Percentiles rank a stretch among this genome's conserved stretches.
Evolutionary conservation across 768 basidiomycete species (phyloP).

Genomic region (Omphalotus guepiniiformis): DNA sequence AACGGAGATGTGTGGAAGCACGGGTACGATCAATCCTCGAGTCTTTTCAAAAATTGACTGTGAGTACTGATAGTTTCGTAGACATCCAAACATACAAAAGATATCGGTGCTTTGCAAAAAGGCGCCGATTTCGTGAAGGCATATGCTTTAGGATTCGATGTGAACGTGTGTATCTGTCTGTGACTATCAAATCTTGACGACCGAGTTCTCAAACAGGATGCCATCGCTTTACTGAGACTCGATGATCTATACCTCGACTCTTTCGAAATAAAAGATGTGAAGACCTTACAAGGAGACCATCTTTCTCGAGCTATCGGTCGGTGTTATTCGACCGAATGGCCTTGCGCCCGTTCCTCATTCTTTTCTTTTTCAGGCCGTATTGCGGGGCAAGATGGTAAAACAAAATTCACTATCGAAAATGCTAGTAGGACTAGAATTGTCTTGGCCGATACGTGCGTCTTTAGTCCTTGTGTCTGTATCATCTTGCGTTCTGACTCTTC

Average conservation of each 20-base stretch:
- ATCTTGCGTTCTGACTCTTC: constrained; percentile 8
- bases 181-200: background rate
- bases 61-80: constrained; percentile 18
- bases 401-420: constrained; percentile 98
- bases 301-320: constrained; percentile 93
- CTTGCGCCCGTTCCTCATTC: background rate
- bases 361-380: constrained; percentile 67
- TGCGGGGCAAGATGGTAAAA: constrained; percentile 98
- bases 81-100: constrained; percentile 95
- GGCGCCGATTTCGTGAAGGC: constrained; percentile 98
- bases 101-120: constrained; percentile 90
- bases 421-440: constrained; percentile 96
- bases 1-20: constrained; percentile 84
- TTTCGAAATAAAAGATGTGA: constrained; percentile 99
- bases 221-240: constrained; percentile 89
- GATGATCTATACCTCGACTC: constrained; percentile 98
- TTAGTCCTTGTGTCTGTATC: background rate
- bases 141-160: constrained; percentile 90
- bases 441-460: constrained; percentile 88
- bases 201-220: constrained; percentile 53
- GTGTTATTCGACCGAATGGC: background rate
- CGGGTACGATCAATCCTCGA: constrained; percentile 53
- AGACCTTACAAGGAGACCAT: constrained; percentile 96
- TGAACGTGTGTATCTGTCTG: constrained; percentile 54
- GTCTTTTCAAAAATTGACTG: background rate